These are phyloP conservation scores for Elongisporangium senticosum DNA, from an alignment of 352 stramenopile species.

Conservation along the genomic window DNA sequence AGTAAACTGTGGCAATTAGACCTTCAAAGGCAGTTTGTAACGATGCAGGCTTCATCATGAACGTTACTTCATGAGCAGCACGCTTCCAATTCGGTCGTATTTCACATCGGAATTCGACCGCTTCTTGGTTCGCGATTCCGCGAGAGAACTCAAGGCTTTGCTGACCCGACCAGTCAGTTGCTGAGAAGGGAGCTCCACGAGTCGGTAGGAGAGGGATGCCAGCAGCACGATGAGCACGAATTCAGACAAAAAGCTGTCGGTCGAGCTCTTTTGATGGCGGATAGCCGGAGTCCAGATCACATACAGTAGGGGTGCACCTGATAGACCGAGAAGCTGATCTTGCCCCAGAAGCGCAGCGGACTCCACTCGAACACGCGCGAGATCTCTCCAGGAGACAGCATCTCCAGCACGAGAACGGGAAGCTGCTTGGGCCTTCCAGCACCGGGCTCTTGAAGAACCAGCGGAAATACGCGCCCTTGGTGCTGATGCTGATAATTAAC, in stretches of 20 bases:
- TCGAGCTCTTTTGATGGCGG: constrained; percentile 8
- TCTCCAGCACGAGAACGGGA: constrained; percentile 34
- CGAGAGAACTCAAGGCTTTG: constrained; percentile 6
- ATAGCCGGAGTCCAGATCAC: constrained; percentile 18
- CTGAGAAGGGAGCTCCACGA: constrained; percentile 26
- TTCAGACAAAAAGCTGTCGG: constrained; percentile 21
- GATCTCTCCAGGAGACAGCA: constrained; percentile 21
- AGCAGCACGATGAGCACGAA: constrained; percentile 21
- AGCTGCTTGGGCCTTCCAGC: constrained; percentile 5
- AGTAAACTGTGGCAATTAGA: too few species aligned
- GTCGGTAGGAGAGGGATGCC: constrained; percentile 14
- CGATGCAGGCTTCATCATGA: too few species aligned
- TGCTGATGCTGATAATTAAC: constrained; percentile 23
- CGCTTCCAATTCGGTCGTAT: too few species aligned
- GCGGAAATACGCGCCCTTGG: constrained; percentile 23
- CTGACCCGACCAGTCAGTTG: constrained; percentile 21
- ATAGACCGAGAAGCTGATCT: constrained; percentile 47
- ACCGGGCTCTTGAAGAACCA: constrained; percentile 22
- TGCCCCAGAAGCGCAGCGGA: constrained; percentile 26
- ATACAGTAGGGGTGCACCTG: constrained; percentile 36
- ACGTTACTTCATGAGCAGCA: too few species aligned
- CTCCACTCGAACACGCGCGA: constrained; percentile 34
- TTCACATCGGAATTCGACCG: too few species aligned
- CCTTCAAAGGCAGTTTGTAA: too few species aligned
- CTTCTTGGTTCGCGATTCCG: too few species aligned